Base-by-base conservation (phyloP, 1,139 yeast genomes). In the Hemisphaericaspora xylanilytica region DNA sequence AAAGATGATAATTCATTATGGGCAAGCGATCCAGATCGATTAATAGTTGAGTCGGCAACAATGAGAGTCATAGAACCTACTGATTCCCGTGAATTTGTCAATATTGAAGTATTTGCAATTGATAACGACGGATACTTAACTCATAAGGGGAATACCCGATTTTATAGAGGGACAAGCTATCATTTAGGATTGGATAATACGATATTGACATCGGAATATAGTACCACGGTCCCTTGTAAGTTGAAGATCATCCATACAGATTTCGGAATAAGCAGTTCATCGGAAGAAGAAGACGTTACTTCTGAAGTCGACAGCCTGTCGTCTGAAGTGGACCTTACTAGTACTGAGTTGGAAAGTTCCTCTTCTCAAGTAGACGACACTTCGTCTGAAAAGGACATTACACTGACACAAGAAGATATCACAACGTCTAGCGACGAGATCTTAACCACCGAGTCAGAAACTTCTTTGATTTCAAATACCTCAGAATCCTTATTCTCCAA, bases 181-280 rank as follows among this genome's bases (percentile, higher is more conserved):
- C 34, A 32, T 32, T 24, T 32, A 11, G 34, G 26, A 8, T 21
- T 32, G 20, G 34, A 32, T 8, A 22, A 32, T 22, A 32, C 34
- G 4, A 22, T 32, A 7, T 14, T 24, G 10, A 20, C 34, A 7
- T n/a, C 26, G 9, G 34, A 32, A 21, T 32, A 32, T 16, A 32
- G 35, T 14, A 15, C 20, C n/a, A 24, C 35, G 6, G 14, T 15
- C 9, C 14, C 28, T 15, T 32, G 35, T 16, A 32, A 32, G 12
- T 32, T 32, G 21, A 32, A n/a, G 11, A 22, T 32, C 4, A 9
- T 32, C 18, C 10, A 18, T 7, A 4, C 14, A 14, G 34, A 22
- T 13, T 14, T 10, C 4, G 12, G 4, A 15, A 15, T 5, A 9
- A 28, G 31, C 20, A 28, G 31, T 14, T 28, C 31, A 15, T 28